Base-by-base conservation (phyloP, 176 grass and related monocot species). In the Eragrostis nindensis region DNA sequence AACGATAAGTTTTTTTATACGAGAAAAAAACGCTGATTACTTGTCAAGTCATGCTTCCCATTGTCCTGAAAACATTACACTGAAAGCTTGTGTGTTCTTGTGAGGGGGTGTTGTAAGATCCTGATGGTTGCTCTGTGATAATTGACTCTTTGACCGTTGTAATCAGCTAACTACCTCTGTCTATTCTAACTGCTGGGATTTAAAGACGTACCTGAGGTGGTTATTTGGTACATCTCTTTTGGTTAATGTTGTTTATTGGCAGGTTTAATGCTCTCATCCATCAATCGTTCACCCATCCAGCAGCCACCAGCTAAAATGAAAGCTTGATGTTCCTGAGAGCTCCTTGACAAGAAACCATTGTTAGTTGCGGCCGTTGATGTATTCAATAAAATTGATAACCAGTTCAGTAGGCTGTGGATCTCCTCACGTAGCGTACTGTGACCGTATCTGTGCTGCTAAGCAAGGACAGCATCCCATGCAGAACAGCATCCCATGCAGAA, bases 101-200 rank as follows among this genome's bases (percentile, higher is more conserved):
- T 55, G 18, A 25, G 27, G 68, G 26, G 15, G 5, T 19, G 8
- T 49, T 40, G 5, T 56, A 30, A 10, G 38, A 53, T 29, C 49
- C 29, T 24, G 75, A 52, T 74, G 43, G 62, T 38, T 78, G 47
- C 56, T 6, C 9, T 54, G 61, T 77, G 39, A 78, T 67, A 59
- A 82, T 82, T 79, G 60, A 12, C 2, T 71, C 73, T 84, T 80
- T 74, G 62, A 69, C 62, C 13, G 19, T 80, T 27, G 76, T 69
- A 42, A 56, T 80, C 86, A 54, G 29, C 61, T 68, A 79, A 67
- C 68, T 9, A 59, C 19, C 29, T 16, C 40, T 80, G 53, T 80
- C 38, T 46, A 80, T 47, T 84, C 22, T 14, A 45, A 18, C 54
- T 0, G 38, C 43, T 70, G 36, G 44, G 13, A 84, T 60, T 79